Percentiles rank a stretch among this genome's conserved stretches.
These are phyloP conservation scores for Phaeoacremonium minimum DNA, from an alignment of 2,329 filamentous ascomycete genomes.

Conservation along the genomic window DNA sequence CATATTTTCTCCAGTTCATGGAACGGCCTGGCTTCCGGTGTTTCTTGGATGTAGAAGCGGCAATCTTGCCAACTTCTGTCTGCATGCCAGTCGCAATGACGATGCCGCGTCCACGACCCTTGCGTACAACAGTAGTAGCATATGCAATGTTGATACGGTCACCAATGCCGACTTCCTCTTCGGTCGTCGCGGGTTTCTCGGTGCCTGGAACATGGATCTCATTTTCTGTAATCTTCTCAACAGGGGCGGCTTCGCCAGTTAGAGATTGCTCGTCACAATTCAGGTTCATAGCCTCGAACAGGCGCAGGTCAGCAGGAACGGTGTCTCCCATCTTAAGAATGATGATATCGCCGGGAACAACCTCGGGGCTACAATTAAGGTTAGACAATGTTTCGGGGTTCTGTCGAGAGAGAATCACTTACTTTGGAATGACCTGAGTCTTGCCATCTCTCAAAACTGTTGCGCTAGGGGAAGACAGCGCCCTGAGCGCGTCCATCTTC, in stretches of 20 bases:
- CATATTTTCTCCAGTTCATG: conserved; percentile 36
- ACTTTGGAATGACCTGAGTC: conserved; percentile 54
- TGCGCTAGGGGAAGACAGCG: conserved; percentile 59
- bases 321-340: conserved; percentile 68
- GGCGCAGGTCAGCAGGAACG: conserved; percentile 67
- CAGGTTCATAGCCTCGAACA: conserved; percentile 72
- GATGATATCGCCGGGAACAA: conserved; percentile 70
- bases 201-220: conserved; percentile 36
- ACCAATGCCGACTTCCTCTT: conserved; percentile 58
- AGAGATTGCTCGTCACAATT: conserved; percentile 75
- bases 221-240: conserved; percentile 58
- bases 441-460: conserved; percentile 58
- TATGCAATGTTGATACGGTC: conserved; percentile 74
- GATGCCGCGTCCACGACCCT: conserved; percentile 68
- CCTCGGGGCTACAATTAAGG: conserved; percentile 40
- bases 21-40: conserved; percentile 39
- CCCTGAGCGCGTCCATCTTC: conserved; percentile 60
- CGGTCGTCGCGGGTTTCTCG: conserved; percentile 37
- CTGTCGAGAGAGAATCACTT: no score
- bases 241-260: conserved; percentile 71
- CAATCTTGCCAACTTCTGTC: conserved; percentile 73
- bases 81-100: conserved; percentile 70
- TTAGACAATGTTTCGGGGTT: not conserved
- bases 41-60: conserved; percentile 55
- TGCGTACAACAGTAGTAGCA: conserved; percentile 68